Conservation (phyloP, 2,329 filamentous ascomycete species). For the Penicillium sp. region DNA sequence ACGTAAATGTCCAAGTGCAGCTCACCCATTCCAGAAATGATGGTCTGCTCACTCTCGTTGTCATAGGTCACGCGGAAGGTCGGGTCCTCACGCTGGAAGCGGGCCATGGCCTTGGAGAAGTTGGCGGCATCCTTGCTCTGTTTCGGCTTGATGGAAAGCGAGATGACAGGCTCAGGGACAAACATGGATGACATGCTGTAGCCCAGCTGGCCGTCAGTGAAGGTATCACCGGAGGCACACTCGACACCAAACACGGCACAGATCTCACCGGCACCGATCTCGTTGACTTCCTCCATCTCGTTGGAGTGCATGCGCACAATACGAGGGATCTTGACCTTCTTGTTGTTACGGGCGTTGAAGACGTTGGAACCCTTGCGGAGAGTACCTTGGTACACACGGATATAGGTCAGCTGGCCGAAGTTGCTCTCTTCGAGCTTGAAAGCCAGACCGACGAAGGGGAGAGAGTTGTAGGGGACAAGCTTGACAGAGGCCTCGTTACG, state of each 20-base stretch:
- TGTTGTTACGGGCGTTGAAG: slow-evolving; percentile 90
- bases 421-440: slow-evolving; percentile 99
- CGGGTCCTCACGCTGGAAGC: slow-evolving; percentile 97
- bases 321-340: slow-evolving; percentile 94
- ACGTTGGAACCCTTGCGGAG: slow-evolving; percentile 87
- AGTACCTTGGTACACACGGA: slow-evolving; percentile 94
- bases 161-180: slow-evolving; percentile 97
- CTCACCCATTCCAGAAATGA: slow-evolving; percentile 98
- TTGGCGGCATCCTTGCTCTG: slow-evolving; percentile 87
- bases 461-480: slow-evolving; percentile 87
- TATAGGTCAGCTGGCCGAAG: slow-evolving; percentile 97
- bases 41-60: slow-evolving; percentile 89
- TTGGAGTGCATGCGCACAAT: slow-evolving; percentile 99
- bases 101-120: slow-evolving; percentile 98
- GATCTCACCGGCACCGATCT: slow-evolving; percentile 95
- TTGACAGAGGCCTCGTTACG: slow-evolving; percentile 79
- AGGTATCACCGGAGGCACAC: slow-evolving; percentile 96
- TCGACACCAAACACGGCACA: slow-evolving; percentile 98
- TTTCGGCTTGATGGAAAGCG: slow-evolving; percentile 95
- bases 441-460: slow-evolving; percentile 92
- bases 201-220: slow-evolving; percentile 88
- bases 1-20: slow-evolving; percentile 96
- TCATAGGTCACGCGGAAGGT: slow-evolving; percentile 97
- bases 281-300: slow-evolving; percentile 95
- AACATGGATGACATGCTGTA: slow-evolving; percentile 98